Evolutionary conservation across 169 alveolate species (phyloP).

Genomic region (Perkinsus chesapeaki): DNA sequence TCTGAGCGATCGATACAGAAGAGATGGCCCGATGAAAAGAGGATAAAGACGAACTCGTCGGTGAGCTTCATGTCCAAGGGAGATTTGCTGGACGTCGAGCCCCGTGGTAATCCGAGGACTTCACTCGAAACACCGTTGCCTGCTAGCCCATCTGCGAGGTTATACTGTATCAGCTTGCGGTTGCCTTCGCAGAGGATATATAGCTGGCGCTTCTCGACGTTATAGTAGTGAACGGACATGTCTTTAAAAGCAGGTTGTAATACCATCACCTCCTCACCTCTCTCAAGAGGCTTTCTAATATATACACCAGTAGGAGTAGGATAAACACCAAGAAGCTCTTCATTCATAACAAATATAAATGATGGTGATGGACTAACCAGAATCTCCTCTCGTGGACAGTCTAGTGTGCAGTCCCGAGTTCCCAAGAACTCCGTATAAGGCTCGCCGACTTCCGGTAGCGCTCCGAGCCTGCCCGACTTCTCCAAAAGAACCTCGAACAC

Average conservation of each 20-base stretch:
- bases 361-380: neutral
- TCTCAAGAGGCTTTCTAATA: neutral
- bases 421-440: neutral
- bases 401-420: neutral
- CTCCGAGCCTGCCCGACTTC: neutral
- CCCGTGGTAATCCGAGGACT: neutral
- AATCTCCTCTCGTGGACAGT: neutral
- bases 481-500: neutral
- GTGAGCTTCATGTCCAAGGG: neutral
- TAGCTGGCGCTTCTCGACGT: neutral
- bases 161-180: neutral
- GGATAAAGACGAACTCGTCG: neutral
- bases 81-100: neutral
- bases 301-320: neutral
- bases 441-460: neutral
- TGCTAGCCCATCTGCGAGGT: neutral
- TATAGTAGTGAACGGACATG: neutral
- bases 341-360: neutral
- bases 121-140: neutral
- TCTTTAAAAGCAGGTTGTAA: neutral
- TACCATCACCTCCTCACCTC: neutral
- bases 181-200: neutral
- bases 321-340: neutral
- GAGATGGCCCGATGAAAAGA: neutral
- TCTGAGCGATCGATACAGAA: neutral